Conservation (phyloP, 306 rosid species). For the Cucumis melo region DNA sequence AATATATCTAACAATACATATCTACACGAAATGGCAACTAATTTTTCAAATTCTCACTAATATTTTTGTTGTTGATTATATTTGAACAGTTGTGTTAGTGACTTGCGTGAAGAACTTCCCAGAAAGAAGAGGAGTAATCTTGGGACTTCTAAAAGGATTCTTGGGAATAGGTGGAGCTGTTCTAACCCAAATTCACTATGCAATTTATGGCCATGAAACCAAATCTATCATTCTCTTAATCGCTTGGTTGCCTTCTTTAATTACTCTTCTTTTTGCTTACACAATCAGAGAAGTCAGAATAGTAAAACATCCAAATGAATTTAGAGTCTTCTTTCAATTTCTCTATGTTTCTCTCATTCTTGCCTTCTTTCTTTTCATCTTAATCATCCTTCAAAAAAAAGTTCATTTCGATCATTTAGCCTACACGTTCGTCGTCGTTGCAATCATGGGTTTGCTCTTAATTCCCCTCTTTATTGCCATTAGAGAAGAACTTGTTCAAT, state of each 20-base stretch:
- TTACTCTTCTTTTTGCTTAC: conserved; percentile 10
- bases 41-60: too few species aligned
- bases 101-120: conserved; percentile 28
- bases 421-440: background rate
- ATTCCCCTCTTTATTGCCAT: conserved; percentile 9
- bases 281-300: conserved; percentile 9
- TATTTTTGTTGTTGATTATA: too few species aligned
- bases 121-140: conserved; percentile 20
- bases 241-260: conserved; percentile 25
- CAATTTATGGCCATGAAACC: background rate
- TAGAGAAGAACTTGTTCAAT: conserved; percentile 10
- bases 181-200: conserved; percentile 16
- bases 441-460: conserved; percentile 6
- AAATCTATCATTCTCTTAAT: conserved; percentile 18
- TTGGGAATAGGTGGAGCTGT: conserved; percentile 17
- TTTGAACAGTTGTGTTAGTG: conserved; percentile 8
- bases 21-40: too few species aligned
- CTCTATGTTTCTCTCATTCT: background rate
- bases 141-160: conserved; percentile 16
- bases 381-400: background rate
- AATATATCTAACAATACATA: too few species aligned
- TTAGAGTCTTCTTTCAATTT: background rate
- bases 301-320: conserved; percentile 13
- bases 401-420: conserved; percentile 3
- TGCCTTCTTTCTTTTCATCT: conserved; percentile 12